A percentile compares a stretch with the other conserved stretches of the same genome.
Evolutionary conservation across 2,329 filamentous ascomycete species (phyloP).

Genomic region (Onygenales sp.): DNA sequence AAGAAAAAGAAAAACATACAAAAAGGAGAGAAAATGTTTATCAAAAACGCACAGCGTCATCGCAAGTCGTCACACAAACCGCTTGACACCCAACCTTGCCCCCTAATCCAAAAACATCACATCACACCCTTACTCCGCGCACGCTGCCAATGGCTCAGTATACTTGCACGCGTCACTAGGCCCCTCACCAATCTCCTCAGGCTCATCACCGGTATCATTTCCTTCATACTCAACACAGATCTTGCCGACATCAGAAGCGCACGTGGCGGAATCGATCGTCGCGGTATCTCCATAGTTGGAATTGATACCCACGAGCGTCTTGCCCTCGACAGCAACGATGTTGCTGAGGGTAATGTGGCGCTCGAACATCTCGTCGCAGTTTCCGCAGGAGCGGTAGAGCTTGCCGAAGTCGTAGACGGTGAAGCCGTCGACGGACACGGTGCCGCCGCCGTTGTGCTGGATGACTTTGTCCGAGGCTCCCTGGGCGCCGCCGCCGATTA

Average conservation of each 20-base stretch:
- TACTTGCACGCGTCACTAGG: slow-evolving; percentile 25
- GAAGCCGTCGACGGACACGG: slow-evolving; percentile 27
- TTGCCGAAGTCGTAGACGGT: slow-evolving; percentile 33
- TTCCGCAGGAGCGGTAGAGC: slow-evolving; percentile 41
- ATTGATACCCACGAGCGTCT: slow-evolving; percentile 28
- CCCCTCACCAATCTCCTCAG: slow-evolving; percentile 20
- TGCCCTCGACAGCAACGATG: slow-evolving; percentile 23
- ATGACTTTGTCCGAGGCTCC: slow-evolving; percentile 28
- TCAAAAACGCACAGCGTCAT: no score
- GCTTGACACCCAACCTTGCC: no score
- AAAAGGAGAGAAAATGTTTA: no score
- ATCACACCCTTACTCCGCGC: not conserved
- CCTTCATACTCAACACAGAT: slow-evolving; percentile 29
- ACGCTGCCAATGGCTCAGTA: slow-evolving; percentile 7
- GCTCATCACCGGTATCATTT: slow-evolving; percentile 25
- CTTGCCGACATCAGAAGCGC: slow-evolving; percentile 21
- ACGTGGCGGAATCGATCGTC: slow-evolving; percentile 14
- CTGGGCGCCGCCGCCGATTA: slow-evolving; percentile 28
- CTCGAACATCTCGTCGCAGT: slow-evolving; percentile 27
- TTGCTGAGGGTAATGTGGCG: slow-evolving; percentile 23
- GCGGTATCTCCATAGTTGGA: slow-evolving; percentile 30
- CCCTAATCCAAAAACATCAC: not conserved
- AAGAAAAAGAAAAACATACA: no score
- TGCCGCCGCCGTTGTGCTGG: slow-evolving; percentile 27
- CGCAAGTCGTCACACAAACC: no score